Evolutionary conservation across 2,329 filamentous ascomycete genomes (phyloP).

Genomic region (Diaporthe sp.): DNA sequence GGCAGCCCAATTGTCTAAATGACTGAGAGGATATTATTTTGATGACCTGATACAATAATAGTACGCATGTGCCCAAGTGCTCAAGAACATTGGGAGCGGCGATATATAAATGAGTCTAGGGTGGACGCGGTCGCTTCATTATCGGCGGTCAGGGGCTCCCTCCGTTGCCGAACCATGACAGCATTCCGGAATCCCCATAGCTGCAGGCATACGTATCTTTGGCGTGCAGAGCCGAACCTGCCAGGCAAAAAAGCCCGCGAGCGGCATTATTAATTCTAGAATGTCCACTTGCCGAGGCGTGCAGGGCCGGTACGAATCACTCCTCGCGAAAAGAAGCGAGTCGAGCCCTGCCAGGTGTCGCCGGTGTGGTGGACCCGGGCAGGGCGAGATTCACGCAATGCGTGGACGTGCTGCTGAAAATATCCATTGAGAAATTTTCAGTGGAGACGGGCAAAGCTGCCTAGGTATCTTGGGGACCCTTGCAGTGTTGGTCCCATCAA

Average conservation of each 20-base stretch:
- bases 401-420: conserved; percentile 27
- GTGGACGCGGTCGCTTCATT: conserved; percentile 13
- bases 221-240: background rate
- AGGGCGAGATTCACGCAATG: conserved; percentile 28
- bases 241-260: background rate
- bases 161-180: background rate
- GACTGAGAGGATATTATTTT: background rate
- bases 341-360: conserved; percentile 11
- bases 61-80: conserved; percentile 4
- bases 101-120: conserved; percentile 33
- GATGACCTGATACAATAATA: conserved; percentile 17
- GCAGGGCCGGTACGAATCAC: conserved; percentile 9
- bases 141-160: conserved; percentile 17
- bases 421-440: conserved; percentile 18
- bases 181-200: conserved; percentile 1
- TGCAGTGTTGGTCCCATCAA: background rate
- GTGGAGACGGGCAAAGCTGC: conserved; percentile 22
- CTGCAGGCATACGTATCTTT: conserved; percentile 3
- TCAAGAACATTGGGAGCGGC: conserved; percentile 17
- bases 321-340: background rate
- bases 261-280: background rate
- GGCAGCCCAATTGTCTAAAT: background rate
- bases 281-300: conserved; percentile 39
- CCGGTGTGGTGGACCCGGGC: conserved; percentile 19
- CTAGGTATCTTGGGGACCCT: conserved; percentile 14